phyloP scores from a whole-genome alignment of 768 basidiomycete genomes.

The Amanita pallidorosea region DNA sequence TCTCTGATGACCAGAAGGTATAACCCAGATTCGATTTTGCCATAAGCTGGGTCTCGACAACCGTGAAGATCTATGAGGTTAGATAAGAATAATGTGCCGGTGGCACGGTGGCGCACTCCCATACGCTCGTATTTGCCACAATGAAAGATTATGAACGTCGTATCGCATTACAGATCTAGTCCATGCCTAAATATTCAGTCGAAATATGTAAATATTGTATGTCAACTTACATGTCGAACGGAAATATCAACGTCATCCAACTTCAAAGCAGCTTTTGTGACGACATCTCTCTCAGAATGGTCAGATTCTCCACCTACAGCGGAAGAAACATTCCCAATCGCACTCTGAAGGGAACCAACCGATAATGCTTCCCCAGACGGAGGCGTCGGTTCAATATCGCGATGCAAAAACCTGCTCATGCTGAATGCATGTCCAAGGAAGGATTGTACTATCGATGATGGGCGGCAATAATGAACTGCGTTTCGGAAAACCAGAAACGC shows the following conservation, averaged over 20 bases:
- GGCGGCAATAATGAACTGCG: too few species aligned
- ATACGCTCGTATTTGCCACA: neutral
- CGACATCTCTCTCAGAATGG: too few species aligned
- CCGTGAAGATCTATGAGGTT: neutral
- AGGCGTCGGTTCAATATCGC: neutral
- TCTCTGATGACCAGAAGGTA: neutral
- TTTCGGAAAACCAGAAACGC: neutral
- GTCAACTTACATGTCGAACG: too few species aligned
- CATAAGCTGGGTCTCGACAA: neutral
- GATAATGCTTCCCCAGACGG: too few species aligned
- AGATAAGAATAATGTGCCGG: neutral
- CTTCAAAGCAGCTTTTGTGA: too few species aligned
- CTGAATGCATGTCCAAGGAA: neutral
- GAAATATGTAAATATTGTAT: too few species aligned
- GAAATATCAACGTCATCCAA: too few species aligned
- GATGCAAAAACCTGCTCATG: neutral
- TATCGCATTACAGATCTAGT: neutral
- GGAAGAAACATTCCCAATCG: too few species aligned
- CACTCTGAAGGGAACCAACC: too few species aligned
- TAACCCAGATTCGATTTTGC: neutral
- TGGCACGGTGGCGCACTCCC: neutral
- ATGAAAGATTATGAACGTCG: slow-evolving; percentile 1
- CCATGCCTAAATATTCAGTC: neutral
- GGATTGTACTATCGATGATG: neutral
- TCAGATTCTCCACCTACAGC: too few species aligned